Base-by-base conservation (phyloP, 176 grass and related monocot genomes). In the Eragrostis curvula region DNA sequence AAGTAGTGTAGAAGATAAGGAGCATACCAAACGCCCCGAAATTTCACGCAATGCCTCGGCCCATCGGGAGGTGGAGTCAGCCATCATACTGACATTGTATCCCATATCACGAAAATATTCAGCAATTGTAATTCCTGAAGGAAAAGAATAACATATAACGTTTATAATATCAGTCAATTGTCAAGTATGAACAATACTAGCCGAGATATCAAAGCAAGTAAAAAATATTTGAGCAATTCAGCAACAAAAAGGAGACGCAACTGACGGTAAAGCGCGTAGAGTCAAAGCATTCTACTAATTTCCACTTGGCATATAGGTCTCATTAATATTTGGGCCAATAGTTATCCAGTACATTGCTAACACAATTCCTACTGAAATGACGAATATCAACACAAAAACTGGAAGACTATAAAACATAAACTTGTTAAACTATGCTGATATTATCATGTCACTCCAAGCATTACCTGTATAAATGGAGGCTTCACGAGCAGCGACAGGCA, bases 81-180 rank as follows among this genome's bases (percentile, higher is more conserved):
- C 95, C 95, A 97, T 97, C 95, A 97, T 97, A 85, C 95, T 97
- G 77, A 97, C 95, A 56, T 97, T 94, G 69, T 92, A 92, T 40
- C 95, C 95, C 95, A 97, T 97, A 73, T 94, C 95, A 83, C 95
- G 87, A 73, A 90, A 97, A 77, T 97, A 97, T 75, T 97, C 95
- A 80, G 92, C 95, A 68, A 94, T 87, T 28, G 95, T 94, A 84
- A 97, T 94, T 69, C 95, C 89, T 94, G 68, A 53, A 48, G 6
- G 16, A 9, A 67, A 78, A 60, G 48, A 21, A 69, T 77, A 45
- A 56, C 45, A 25, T 82, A 78, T 42, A 85, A 75, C 32, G 32
- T 36, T 36, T 36, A 2, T 2, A 60, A 28, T 28, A 14, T 61
- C 58, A 61, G 56, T 24, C 9, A 7, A 9, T 11, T 24, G 23